phyloP scores from a whole-genome alignment of 1,284 basidiomycete species.

The Moesziomyces sp. region DNA sequence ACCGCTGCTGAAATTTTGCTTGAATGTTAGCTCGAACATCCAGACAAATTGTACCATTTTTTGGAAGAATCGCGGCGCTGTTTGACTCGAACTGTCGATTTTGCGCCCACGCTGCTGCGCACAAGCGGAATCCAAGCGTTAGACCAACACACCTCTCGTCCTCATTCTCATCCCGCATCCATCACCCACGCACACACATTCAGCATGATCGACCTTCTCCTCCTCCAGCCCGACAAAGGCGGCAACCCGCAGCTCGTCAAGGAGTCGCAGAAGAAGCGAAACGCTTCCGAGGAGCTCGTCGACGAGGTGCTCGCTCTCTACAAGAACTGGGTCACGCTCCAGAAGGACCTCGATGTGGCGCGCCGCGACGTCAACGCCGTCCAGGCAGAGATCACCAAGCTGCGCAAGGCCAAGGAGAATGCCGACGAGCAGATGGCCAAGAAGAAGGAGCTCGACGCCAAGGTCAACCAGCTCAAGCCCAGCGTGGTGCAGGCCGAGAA shows the following conservation, averaged over 20 bases:
- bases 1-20: conserved; percentile 2
- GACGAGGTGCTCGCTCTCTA: conserved; percentile 94
- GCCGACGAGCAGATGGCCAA: conserved; percentile 84
- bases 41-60: neutral
- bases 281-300: conserved; percentile 86
- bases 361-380: conserved; percentile 87
- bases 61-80: conserved; percentile 2
- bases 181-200: conserved; percentile 1
- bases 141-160: conserved; percentile 18
- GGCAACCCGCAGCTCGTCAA: conserved; percentile 92
- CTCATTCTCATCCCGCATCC: neutral
- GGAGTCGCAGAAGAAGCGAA: conserved; percentile 91
- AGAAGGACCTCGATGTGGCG: conserved; percentile 82
- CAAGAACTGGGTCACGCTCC: conserved; percentile 87
- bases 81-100: conserved; percentile 14
- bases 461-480: conserved; percentile 79
- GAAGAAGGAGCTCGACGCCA: conserved; percentile 81
- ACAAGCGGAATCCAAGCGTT: neutral
- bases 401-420: conserved; percentile 92
- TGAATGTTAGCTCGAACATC: too few relatives aligned
- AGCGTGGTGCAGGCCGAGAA: conserved; percentile 75
- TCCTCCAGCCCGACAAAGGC: conserved; percentile 72
- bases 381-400: conserved; percentile 91
- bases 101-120: neutral
- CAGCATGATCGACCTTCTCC: conserved; percentile 51